Percentiles rank a stretch among this genome's conserved stretches.
Conservation (phyloP, 495 filamentous ascomycete genomes). For the Trichoderma orchidacearum region DNA sequence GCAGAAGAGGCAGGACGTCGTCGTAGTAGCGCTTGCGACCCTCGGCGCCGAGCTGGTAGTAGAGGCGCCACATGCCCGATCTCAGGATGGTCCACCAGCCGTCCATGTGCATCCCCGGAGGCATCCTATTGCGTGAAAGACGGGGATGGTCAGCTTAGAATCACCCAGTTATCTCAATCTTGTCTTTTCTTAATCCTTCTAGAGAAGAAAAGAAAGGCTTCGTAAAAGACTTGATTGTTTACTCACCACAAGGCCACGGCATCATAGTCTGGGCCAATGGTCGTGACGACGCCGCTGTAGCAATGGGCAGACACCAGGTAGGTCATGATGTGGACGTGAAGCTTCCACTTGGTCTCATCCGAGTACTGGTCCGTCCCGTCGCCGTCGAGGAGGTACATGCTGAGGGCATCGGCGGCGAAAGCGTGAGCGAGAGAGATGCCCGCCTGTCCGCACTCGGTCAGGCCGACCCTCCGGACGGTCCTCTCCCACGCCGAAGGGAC, state of each 20-base stretch:
- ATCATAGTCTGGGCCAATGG: constrained; percentile 60
- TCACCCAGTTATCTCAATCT: too few relatives aligned
- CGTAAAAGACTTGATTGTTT: neutral
- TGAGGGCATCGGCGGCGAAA: constrained; percentile 60
- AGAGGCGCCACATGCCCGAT: constrained; percentile 57
- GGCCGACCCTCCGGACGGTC: constrained; percentile 42
- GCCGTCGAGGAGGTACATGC: constrained; percentile 56
- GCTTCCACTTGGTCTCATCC: constrained; percentile 52
- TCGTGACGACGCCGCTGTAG: constrained; percentile 55
- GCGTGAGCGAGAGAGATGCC: constrained; percentile 57
- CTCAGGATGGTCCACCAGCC: constrained; percentile 54
- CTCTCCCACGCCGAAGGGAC: constrained; percentile 31
- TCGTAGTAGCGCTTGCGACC: constrained; percentile 57
- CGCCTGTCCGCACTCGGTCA: constrained; percentile 51
- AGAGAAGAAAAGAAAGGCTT: too few relatives aligned
- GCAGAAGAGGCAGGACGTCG: constrained; percentile 64
- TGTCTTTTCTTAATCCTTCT: too few relatives aligned
- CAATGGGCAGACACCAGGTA: constrained; percentile 61
- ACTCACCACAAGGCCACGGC: constrained; percentile 67
- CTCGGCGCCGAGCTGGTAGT: constrained; percentile 56
- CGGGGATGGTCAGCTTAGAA: too few relatives aligned
- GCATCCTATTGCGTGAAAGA: constrained; percentile 42
- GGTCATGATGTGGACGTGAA: constrained; percentile 60
- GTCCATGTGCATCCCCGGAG: constrained; percentile 60
- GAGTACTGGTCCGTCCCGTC: constrained; percentile 46